Percentiles rank a stretch among this genome's conserved stretches.
These are phyloP conservation scores for Alloteropsis semialata DNA, from an alignment of 176 grass and related monocot genomes.

Conservation along the genomic window DNA sequence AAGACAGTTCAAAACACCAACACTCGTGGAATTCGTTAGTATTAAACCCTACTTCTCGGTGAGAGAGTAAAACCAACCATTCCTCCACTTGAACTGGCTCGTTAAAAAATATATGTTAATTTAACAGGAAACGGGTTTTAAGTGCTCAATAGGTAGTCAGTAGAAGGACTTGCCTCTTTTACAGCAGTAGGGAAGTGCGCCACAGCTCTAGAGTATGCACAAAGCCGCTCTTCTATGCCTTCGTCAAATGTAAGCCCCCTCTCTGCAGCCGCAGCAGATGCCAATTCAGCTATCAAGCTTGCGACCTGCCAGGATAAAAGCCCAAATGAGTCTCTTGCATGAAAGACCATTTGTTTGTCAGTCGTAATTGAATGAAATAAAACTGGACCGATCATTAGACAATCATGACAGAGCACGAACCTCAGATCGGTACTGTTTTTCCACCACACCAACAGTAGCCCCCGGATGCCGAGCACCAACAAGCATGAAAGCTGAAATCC, in stretches of 20 bases:
- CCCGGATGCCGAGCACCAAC: slow-evolving; percentile 90
- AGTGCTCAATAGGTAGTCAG: not conserved
- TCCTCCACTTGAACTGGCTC: slow-evolving; percentile 95
- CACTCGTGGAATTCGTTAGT: too few relatives aligned
- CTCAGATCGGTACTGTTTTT: slow-evolving; percentile 70
- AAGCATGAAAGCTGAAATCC: slow-evolving; percentile 98
- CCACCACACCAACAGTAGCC: slow-evolving; percentile 73
- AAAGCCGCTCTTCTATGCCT: slow-evolving; percentile 72
- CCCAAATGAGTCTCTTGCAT: not conserved
- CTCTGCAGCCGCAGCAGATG: slow-evolving; percentile 59
- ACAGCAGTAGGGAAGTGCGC: slow-evolving; percentile 90
- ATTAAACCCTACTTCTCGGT: too few relatives aligned
- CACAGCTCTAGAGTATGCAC: slow-evolving; percentile 84
- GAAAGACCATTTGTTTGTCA: not conserved
- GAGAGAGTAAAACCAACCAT: slow-evolving; percentile 88
- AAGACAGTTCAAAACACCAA: too few relatives aligned
- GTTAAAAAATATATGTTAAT: not conserved
- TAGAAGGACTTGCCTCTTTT: slow-evolving; percentile 66
- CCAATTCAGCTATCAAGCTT: slow-evolving; percentile 72
- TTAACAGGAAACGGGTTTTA: not conserved
- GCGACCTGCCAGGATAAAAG: slow-evolving; percentile 48
- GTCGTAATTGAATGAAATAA: not conserved
- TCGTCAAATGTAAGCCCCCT: slow-evolving; percentile 62
- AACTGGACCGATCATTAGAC: not conserved
- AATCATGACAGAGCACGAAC: slow-evolving; percentile 27